A percentile compares a stretch with the other conserved stretches of the same genome.
These are phyloP conservation scores for Elymus sibiricus DNA, from an alignment of 176 grass and related monocot genomes.

Conservation along the genomic window DNA sequence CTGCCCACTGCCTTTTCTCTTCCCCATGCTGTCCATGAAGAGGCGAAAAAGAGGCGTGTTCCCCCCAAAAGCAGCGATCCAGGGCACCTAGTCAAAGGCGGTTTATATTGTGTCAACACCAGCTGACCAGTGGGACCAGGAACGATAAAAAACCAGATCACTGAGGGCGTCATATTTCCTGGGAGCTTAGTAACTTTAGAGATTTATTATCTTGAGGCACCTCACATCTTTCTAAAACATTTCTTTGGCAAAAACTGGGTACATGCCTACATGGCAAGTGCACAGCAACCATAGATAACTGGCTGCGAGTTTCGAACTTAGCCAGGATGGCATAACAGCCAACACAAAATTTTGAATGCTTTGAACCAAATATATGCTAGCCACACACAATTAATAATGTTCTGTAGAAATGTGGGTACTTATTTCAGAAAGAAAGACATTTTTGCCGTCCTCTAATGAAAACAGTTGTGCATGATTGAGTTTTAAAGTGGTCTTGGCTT, in stretches of 20 bases:
- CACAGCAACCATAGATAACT: neutral
- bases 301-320: neutral
- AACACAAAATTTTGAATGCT: neutral
- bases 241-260: neutral
- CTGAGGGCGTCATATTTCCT: too few species aligned
- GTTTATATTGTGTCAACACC: too few species aligned
- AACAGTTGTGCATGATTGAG: neutral
- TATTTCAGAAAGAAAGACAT: neutral
- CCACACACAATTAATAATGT: neutral
- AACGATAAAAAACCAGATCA: too few species aligned
- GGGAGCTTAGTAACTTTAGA: neutral
- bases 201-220: neutral
- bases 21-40: too few species aligned
- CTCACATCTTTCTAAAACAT: constrained; percentile 17
- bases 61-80: too few species aligned
- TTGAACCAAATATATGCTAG: neutral
- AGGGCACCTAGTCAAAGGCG: too few species aligned
- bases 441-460: neutral
- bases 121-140: too few species aligned
- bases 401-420: neutral
- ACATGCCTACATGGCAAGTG: too few species aligned
- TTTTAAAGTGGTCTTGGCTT: neutral
- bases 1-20: too few species aligned
- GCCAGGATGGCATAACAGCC: neutral
- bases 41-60: too few species aligned